Conservation (phyloP, 441 rosid species). For the Eutrema salsugineum region DNA sequence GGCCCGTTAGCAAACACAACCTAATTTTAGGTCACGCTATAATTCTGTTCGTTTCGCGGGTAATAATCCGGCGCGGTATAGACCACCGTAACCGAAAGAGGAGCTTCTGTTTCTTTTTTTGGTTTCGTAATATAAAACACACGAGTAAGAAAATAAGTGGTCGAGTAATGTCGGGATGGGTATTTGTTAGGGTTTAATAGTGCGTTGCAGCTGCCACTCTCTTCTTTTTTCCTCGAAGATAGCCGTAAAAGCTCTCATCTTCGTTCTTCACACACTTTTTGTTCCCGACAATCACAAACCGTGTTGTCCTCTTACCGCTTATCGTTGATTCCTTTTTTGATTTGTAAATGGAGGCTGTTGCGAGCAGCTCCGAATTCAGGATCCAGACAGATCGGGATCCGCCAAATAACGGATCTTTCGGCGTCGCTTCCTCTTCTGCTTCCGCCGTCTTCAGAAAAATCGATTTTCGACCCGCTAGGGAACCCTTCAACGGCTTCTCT, state of each 20-base stretch:
- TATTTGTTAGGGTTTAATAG: slow-evolving; percentile 53
- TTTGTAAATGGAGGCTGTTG: slow-evolving; percentile 33
- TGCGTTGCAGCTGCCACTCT: slow-evolving; percentile 9
- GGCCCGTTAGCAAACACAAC: neutral
- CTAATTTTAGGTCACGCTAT: neutral
- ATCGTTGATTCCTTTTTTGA: slow-evolving; percentile 5
- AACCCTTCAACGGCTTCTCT: slow-evolving; percentile 43
- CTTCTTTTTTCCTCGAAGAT: slow-evolving; percentile 10
- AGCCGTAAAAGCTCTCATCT: slow-evolving; percentile 38
- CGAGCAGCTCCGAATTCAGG: slow-evolving; percentile 18
- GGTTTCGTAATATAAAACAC: neutral
- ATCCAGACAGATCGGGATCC: slow-evolving; percentile 32
- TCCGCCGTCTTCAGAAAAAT: slow-evolving; percentile 41
- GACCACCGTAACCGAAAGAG: slow-evolving; percentile 15
- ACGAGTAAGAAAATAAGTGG: neutral
- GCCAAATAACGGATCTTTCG: slow-evolving; percentile 34
- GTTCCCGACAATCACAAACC: neutral
- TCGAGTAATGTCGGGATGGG: slow-evolving; percentile 8
- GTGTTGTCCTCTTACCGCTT: neutral
- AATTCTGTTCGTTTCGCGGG: neutral
- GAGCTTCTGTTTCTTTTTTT: neutral
- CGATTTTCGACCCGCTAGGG: slow-evolving; percentile 64
- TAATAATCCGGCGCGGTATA: slow-evolving; percentile 1
- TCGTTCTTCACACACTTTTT: neutral
- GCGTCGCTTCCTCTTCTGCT: slow-evolving; percentile 34